Percentiles rank a stretch among this genome's conserved stretches.
Conservation (phyloP, 345 rosid species). For the Salix koriyanagi region DNA sequence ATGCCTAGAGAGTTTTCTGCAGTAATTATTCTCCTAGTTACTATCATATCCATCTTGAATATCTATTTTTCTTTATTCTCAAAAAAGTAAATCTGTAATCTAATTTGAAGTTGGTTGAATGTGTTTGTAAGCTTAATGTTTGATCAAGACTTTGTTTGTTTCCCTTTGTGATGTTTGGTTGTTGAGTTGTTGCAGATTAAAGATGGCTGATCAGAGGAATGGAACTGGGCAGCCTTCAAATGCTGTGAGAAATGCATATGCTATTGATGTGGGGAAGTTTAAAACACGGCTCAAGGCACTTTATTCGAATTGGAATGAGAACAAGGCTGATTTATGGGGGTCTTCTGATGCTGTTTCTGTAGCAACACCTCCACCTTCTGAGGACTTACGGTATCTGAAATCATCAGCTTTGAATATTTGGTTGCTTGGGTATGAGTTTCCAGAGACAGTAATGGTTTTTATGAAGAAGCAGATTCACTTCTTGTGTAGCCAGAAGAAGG, state of each 20-base stretch:
- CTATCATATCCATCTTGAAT: not conserved
- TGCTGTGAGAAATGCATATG: not conserved
- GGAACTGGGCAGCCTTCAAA: not conserved
- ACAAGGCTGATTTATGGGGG: not conserved
- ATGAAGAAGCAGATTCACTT: not conserved
- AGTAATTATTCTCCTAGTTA: not conserved
- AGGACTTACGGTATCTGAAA: not conserved
- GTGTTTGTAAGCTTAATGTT: not conserved
- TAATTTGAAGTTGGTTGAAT: not conserved
- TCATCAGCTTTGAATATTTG: not conserved
- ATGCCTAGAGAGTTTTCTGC: not conserved
- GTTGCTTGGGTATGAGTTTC: constrained; percentile 1
- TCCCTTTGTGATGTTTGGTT: not conserved
- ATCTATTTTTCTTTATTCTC: not conserved
- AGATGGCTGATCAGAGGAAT: constrained; percentile 1
- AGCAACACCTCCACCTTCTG: not conserved
- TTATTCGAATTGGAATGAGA: not conserved
- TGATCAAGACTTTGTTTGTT: not conserved
- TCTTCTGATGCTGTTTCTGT: not conserved
- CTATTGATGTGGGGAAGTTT: not conserved
- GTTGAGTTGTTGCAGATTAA: not conserved
- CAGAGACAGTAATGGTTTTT: not conserved
- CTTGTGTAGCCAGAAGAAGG: not conserved
- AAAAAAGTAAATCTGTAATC: not conserved
- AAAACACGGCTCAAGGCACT: not conserved